A percentile compares a stretch with the other conserved stretches of the same genome.
Conservation (phyloP, 2,329 filamentous ascomycete genomes). For the Aspergillus nomiae region DNA sequence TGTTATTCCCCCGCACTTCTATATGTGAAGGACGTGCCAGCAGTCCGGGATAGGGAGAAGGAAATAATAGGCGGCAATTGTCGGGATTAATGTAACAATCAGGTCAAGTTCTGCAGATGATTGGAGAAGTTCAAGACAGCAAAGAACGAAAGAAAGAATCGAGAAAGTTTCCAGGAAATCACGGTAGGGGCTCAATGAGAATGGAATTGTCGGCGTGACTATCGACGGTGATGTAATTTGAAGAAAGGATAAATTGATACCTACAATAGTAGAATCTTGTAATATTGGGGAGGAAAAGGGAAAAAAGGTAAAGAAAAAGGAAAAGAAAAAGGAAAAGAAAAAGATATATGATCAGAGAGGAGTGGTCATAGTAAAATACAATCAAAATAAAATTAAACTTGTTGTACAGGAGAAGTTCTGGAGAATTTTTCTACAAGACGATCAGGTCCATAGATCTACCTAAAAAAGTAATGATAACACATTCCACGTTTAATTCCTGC, state of each 20-base stretch:
- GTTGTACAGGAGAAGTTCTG: background rate
- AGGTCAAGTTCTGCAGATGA: background rate
- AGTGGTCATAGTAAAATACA: background rate
- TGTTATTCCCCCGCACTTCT: background rate
- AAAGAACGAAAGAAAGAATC: background rate
- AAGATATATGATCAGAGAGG: background rate
- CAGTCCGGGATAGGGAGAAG: background rate
- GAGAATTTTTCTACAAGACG: background rate
- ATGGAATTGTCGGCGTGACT: constrained; percentile 2
- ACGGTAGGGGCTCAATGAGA: constrained; percentile 1
- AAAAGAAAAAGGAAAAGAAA: background rate
- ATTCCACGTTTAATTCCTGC: background rate
- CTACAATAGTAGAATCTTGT: background rate
- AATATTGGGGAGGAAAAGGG: background rate
- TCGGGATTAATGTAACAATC: background rate
- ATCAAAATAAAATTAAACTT: background rate
- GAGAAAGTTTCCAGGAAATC: background rate
- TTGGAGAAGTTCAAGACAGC: background rate
- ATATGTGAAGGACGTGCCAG: background rate
- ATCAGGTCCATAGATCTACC: background rate
- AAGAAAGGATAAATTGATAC: background rate
- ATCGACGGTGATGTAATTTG: constrained; percentile 5
- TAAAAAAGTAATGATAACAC: background rate
- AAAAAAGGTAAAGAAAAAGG: too few species aligned
- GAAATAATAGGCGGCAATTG: background rate